phyloP scores from a whole-genome alignment of 331 rosid genomes.

The Pyracantha coccinea region DNA sequence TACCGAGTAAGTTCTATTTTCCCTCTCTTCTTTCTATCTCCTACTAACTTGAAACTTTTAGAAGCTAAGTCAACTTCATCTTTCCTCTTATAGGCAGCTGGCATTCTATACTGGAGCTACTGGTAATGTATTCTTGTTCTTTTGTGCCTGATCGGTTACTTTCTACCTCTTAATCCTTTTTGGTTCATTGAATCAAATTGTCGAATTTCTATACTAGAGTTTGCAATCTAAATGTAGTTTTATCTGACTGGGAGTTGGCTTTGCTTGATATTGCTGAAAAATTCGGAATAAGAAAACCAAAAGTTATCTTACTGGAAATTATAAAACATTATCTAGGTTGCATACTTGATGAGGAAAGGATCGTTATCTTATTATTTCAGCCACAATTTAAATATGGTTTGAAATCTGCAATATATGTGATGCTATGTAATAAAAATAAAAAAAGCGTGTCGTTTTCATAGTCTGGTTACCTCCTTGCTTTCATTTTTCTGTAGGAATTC shows the following conservation, averaged over 20 bases:
- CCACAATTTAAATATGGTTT: neutral
- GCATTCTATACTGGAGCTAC: constrained; percentile 75
- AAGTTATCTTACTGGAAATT: neutral
- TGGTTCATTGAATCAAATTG: neutral
- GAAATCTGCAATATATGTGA: neutral
- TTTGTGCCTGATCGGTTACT: constrained; percentile 1
- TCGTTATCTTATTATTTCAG: neutral
- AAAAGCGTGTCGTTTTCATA: neutral
- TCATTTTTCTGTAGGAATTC: neutral
- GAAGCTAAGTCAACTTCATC: constrained; percentile 22
- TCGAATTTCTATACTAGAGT: neutral
- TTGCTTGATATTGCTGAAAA: neutral
- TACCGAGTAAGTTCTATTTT: constrained; percentile 55
- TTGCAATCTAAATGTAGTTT: neutral
- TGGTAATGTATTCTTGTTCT: constrained; percentile 37
- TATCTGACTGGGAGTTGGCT: neutral
- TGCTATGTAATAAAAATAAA: neutral
- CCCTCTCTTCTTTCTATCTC: neutral
- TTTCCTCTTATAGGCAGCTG: constrained; percentile 61
- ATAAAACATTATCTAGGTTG: neutral
- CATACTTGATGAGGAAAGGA: neutral
- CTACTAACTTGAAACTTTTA: neutral
- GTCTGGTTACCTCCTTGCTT: neutral
- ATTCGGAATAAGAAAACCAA: neutral
- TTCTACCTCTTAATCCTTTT: neutral